Evolutionary conservation across 1,139 yeast genomes (phyloP).

Genomic region (Arxiozyma heterogenica): DNA sequence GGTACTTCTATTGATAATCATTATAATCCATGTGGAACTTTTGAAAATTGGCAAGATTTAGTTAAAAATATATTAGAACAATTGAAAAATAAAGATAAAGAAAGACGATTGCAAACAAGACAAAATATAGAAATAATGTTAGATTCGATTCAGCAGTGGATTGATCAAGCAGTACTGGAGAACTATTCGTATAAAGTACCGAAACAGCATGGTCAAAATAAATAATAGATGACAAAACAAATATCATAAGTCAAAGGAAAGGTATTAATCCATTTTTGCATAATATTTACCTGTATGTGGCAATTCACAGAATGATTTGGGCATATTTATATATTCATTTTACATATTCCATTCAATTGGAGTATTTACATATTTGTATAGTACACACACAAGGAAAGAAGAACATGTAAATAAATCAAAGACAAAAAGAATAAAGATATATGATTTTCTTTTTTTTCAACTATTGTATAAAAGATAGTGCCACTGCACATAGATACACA

Average conservation of each 20-base stretch:
- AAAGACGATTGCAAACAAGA: neutral
- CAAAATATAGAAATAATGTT: neutral
- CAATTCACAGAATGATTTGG: neutral
- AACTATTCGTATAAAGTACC: neutral
- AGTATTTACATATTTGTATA: too few relatives aligned
- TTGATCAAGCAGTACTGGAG: constrained; percentile 1
- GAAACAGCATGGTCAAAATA: neutral
- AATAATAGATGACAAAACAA: neutral
- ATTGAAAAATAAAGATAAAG: neutral
- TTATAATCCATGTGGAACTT: neutral
- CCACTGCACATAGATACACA: neutral
- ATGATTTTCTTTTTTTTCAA: too few relatives aligned
- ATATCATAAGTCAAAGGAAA: too few relatives aligned
- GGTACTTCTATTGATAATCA: neutral
- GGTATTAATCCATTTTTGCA: neutral
- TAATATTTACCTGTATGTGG: too few relatives aligned
- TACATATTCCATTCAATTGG: neutral
- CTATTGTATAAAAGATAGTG: too few relatives aligned
- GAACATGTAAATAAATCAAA: neutral
- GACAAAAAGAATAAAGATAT: neutral
- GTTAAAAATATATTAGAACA: neutral
- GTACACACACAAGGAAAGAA: neutral
- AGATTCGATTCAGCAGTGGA: neutral
- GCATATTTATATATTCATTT: neutral
- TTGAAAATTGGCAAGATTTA: neutral